phyloP scores from a whole-genome alignment of 129 eudicot species.

The Centrapalus pauciflorus region DNA sequence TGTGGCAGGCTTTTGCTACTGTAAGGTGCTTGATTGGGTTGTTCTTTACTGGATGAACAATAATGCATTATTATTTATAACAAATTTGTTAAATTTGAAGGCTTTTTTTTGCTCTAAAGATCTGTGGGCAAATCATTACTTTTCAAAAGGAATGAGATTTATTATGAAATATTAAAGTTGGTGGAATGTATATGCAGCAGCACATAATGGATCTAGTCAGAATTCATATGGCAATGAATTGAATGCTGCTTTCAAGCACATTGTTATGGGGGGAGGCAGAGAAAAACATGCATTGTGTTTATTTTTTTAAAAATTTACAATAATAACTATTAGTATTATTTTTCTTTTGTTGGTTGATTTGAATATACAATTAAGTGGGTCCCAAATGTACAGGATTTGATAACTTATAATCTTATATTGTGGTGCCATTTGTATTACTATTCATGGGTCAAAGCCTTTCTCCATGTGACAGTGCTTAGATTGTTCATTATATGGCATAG shows the following conservation, averaged over 20 bases:
- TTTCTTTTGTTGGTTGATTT: constrained; percentile 14
- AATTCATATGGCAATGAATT: constrained; percentile 20
- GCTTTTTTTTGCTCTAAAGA: constrained; percentile 15
- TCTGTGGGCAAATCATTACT: constrained; percentile 3
- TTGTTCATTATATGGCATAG: too few relatives aligned
- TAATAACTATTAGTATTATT: too few relatives aligned
- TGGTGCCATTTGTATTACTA: background rate
- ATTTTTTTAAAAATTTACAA: constrained; percentile 26
- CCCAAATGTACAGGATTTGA: constrained; percentile 11
- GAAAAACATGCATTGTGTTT: constrained; percentile 24
- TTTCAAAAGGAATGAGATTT: constrained; percentile 4
- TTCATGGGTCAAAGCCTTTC: constrained; percentile 1
- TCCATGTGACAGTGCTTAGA: constrained; percentile 23
- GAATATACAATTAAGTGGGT: constrained; percentile 11
- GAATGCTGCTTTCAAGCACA: background rate
- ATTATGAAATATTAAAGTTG: background rate
- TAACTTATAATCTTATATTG: background rate
- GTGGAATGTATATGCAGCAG: constrained; percentile 28
- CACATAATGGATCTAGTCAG: constrained; percentile 30
- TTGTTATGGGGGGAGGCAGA: constrained; percentile 21
- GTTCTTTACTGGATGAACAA: constrained; percentile 24
- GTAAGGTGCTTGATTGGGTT: background rate
- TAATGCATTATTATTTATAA: constrained; percentile 16
- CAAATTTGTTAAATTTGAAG: constrained; percentile 16
- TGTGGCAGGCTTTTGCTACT: constrained; percentile 6